Evolutionary conservation across 2,329 filamentous ascomycete species (phyloP), one percentile per base, ranked within the genome.

Genomic region (Cladosporium colombiae): DNA sequence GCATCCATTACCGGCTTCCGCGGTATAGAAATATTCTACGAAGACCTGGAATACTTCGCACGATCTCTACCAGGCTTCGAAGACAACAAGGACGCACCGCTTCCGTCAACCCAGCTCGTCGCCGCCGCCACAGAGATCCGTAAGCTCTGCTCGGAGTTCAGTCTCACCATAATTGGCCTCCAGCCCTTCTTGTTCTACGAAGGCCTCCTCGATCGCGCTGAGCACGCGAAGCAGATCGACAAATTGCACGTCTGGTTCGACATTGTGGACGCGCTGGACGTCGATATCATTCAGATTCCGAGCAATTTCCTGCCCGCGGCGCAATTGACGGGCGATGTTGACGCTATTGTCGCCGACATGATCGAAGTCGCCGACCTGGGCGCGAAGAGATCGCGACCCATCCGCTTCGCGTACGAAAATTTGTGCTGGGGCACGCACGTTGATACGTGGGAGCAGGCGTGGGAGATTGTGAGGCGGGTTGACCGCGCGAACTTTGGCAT

Each of bases 151-250:
- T 75, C 81, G 23, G 78, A 81, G 1, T 81, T 86, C 23, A 76
- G 74, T 25, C 81, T 92, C 25, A 72, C 79, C 6, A 85, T 92
- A 69, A 82, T 91, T 69, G 88, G 87, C 67, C 82, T 93, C 0
- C 91, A 92, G 73, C 91, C 91, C 0, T 93, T 94, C 75, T 85
- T 86, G 79, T 86, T 92, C 78, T 93, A 90, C 77, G 91, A 93
- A 70, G 91, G 91, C 1, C 82, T 93, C 0, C 67, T 87, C 6
- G 86, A 92, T 76, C 82, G 89, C 10, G 71, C 77, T 18, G 81
- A 85, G 65, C 88, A 91, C 72, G 76, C 78, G 1, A 76, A 80
- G 25, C 81, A 87, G 3, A 78, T 93, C 33, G 80, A 85, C n/a
- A 85, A 92, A 70, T 82, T 94, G 21, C 78, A 83, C 8, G 80